phyloP scores from a whole-genome alignment of 2,329 filamentous ascomycete species.

The Venturiaceae sp. region DNA sequence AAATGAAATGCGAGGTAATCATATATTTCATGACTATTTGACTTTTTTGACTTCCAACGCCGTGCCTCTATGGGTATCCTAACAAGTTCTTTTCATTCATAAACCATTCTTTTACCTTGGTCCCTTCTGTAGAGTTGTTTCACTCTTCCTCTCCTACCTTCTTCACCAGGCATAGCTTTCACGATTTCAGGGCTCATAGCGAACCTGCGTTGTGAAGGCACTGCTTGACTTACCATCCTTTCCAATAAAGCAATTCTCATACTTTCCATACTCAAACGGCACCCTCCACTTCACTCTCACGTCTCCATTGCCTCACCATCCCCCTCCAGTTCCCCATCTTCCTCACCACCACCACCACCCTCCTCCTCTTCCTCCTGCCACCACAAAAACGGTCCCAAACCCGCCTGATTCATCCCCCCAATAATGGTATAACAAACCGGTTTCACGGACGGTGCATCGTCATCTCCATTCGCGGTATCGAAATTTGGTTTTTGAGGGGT shows the following conservation, averaged over 20 bases:
- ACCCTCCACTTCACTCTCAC: not conserved
- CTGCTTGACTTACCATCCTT: too few relatives aligned
- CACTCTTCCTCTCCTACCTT: too few relatives aligned
- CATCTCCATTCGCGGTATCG: conserved; percentile 37
- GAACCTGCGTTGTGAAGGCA: too few relatives aligned
- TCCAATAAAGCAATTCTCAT: not conserved
- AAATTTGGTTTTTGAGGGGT: conserved; percentile 68
- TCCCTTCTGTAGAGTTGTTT: too few relatives aligned
- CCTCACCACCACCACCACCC: not conserved
- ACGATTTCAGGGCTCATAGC: too few relatives aligned
- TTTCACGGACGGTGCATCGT: not conserved
- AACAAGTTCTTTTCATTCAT: not conserved
- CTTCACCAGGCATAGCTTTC: too few relatives aligned
- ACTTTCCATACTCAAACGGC: not conserved
- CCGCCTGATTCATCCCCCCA: conserved; percentile 37
- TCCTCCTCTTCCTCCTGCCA: conserved; percentile 26
- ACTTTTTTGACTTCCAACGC: not conserved
- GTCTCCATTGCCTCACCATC: not conserved
- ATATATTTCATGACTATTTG: not conserved
- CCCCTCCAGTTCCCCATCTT: not conserved
- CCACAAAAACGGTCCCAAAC: conserved; percentile 38
- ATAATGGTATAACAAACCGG: conserved; percentile 12
- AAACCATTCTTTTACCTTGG: not conserved
- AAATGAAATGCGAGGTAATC: not conserved
- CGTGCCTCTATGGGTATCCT: not conserved